Conservation (phyloP, 148 eudicot species). For the Nepenthes mirabilis region DNA sequence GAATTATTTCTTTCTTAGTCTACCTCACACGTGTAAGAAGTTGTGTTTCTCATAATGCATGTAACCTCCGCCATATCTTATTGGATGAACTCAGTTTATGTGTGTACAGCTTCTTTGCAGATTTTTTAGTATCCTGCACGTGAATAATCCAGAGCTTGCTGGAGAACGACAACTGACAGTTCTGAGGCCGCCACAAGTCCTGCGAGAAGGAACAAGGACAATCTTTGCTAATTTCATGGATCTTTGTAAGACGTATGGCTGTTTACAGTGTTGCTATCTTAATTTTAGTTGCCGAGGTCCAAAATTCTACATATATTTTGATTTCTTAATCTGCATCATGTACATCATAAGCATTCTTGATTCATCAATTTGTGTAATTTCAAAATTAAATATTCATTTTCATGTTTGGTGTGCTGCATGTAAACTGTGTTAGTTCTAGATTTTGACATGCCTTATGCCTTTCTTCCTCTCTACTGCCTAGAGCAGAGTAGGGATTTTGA, state of each 20-base stretch:
- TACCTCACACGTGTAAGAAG: too few relatives aligned
- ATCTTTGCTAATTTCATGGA: conserved; percentile 35
- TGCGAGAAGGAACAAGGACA: conserved; percentile 29
- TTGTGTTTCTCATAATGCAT: too few relatives aligned
- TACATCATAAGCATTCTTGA: background rate
- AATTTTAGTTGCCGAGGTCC: background rate
- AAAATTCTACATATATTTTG: background rate
- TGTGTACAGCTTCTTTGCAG: conserved; percentile 26
- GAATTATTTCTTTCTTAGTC: too few relatives aligned
- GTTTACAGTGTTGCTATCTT: background rate
- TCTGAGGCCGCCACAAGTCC: conserved; percentile 34
- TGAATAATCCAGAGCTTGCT: conserved; percentile 30
- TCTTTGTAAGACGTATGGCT: conserved; percentile 27
- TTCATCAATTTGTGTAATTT: too few relatives aligned
- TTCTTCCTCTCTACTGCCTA: too few relatives aligned
- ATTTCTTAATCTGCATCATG: background rate
- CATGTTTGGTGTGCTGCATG: too few relatives aligned
- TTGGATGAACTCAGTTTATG: background rate
- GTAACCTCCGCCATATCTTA: background rate
- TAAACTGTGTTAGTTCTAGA: too few relatives aligned
- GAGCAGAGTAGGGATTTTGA: too few relatives aligned
- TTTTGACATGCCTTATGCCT: too few relatives aligned
- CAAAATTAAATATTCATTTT: too few relatives aligned
- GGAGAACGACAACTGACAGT: conserved; percentile 31
- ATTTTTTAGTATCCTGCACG: conserved; percentile 19